These are phyloP conservation scores for Peronospora belbahrii DNA, from an alignment of 352 stramenopile genomes.

Conservation along the genomic window DNA sequence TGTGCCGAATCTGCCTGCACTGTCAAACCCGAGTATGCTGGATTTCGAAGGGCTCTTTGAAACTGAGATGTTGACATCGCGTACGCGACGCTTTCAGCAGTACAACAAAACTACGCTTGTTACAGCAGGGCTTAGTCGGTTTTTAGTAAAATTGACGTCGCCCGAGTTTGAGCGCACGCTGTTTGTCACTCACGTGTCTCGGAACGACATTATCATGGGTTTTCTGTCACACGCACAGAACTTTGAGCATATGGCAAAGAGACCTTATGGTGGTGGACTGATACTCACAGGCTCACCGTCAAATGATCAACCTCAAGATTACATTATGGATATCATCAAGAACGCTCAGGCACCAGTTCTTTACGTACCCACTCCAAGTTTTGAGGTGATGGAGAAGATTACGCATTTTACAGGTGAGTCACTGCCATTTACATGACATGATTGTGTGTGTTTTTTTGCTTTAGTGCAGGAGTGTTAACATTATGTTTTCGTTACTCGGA, in stretches of 20 bases:
- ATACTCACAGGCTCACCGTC: constrained; percentile 82
- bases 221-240: constrained; percentile 78
- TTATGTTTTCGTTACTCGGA: no score
- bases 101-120: constrained; percentile 77
- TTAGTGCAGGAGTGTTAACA: neutral
- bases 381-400: constrained; percentile 78
- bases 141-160: constrained; percentile 75
- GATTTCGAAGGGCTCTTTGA: constrained; percentile 87
- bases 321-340: constrained; percentile 71
- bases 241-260: constrained; percentile 57
- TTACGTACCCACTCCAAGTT: constrained; percentile 72
- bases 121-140: constrained; percentile 75
- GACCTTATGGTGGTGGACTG: constrained; percentile 75
- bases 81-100: constrained; percentile 58
- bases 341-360: constrained; percentile 54
- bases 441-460: neutral
- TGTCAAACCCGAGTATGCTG: constrained; percentile 79
- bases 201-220: constrained; percentile 88
- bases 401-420: constrained; percentile 63
- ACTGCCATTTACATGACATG: no score
- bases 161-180: constrained; percentile 71
- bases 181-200: constrained; percentile 86
- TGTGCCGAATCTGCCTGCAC: constrained; percentile 68
- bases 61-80: constrained; percentile 49
- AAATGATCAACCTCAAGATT: constrained; percentile 63